Evolutionary conservation across 2,329 filamentous ascomycete species (phyloP).

Genomic region (Diaporthe longicolla): DNA sequence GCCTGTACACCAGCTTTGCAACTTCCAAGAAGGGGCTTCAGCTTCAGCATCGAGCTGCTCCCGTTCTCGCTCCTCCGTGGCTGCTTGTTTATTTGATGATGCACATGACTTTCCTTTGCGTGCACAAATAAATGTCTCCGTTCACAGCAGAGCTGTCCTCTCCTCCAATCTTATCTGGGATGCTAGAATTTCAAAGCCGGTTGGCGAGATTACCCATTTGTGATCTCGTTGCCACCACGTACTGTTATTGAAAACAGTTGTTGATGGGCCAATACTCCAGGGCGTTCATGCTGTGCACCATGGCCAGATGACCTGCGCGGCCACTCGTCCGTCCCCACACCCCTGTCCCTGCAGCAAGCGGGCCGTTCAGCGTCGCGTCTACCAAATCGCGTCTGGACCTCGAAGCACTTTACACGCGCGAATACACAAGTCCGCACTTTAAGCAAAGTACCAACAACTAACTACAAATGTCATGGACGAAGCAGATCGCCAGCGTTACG

Average conservation of each 20-base stretch:
- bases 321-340: background rate
- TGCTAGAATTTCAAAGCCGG: background rate
- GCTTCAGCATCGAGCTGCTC: too few species aligned
- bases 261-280: background rate
- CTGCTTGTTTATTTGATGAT: constrained; percentile 1
- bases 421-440: background rate
- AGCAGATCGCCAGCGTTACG: constrained; percentile 59
- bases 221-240: background rate
- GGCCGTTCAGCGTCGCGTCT: constrained; percentile 29
- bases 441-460: background rate
- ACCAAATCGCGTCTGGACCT: constrained; percentile 11
- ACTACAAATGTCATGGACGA: constrained; percentile 61
- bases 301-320: too few species aligned
- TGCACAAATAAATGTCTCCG: background rate
- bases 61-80: background rate
- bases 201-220: background rate
- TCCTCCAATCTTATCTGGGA: background rate
- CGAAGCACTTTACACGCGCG: constrained; percentile 25
- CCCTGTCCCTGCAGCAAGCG: constrained; percentile 25
- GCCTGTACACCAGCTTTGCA: too few species aligned
- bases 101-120: background rate
- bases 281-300: background rate
- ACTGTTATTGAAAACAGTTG: background rate
- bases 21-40: background rate
- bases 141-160: background rate